A percentile compares a stretch with the other conserved stretches of the same genome.
Conservation (phyloP, 1,284 basidiomycete genomes). For the Meripilus lineatus region DNA sequence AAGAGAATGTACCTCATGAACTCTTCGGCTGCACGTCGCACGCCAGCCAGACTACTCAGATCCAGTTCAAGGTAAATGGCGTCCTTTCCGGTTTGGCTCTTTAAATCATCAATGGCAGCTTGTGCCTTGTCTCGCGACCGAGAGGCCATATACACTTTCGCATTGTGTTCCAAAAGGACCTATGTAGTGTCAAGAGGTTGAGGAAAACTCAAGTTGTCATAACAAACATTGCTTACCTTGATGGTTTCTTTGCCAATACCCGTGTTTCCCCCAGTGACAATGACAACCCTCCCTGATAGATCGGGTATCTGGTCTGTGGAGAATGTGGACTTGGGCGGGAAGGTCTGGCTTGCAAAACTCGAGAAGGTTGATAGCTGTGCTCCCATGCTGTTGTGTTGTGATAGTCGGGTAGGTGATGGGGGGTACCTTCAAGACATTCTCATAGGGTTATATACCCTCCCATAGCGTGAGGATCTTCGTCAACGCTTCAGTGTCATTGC, state of each 20-base stretch:
- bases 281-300: slow-evolving; percentile 29
- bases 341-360: slow-evolving; percentile 12
- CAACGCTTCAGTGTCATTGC: no score
- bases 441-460: no score
- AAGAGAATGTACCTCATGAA: slow-evolving; percentile 27
- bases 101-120: slow-evolving; percentile 40
- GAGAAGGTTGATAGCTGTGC: background rate
- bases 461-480: no score
- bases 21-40: slow-evolving; percentile 37
- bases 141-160: slow-evolving; percentile 49
- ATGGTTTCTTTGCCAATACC: slow-evolving; percentile 36
- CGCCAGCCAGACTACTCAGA: slow-evolving; percentile 37
- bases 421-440: no score
- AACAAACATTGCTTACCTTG: slow-evolving; percentile 14
- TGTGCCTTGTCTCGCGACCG: slow-evolving; percentile 36
- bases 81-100: slow-evolving; percentile 31
- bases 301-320: slow-evolving; percentile 28
- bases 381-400: background rate
- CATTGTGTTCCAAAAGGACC: slow-evolving; percentile 40
- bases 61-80: slow-evolving; percentile 44
- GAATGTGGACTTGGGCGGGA: slow-evolving; percentile 29
- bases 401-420: no score
- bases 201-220: background rate
- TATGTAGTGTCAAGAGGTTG: slow-evolving; percentile 7
- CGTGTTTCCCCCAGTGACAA: slow-evolving; percentile 36